Conservation (phyloP, 2,329 filamentous ascomycete species). For the Talaromyces amestolkiae region DNA sequence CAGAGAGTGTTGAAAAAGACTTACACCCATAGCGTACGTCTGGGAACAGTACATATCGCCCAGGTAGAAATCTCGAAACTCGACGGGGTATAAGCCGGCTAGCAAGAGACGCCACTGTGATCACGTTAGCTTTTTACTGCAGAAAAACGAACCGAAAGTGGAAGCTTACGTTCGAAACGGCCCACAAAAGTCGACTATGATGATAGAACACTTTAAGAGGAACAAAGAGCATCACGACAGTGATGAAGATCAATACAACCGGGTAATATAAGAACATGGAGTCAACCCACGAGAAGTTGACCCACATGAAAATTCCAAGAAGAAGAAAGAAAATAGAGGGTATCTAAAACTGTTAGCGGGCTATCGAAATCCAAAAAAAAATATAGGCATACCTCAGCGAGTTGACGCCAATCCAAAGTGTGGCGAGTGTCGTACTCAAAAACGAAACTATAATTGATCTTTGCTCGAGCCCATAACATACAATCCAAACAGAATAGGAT, state of each 20-base stretch:
- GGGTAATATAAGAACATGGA: constrained; percentile 82
- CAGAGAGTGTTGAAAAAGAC: constrained; percentile 36
- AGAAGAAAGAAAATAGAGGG: constrained; percentile 79
- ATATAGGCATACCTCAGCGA: constrained; percentile 60
- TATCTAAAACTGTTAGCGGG: constrained; percentile 50
- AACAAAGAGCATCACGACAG: constrained; percentile 67
- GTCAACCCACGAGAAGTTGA: constrained; percentile 75
- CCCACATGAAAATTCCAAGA: constrained; percentile 75
- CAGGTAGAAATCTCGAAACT: constrained; percentile 95
- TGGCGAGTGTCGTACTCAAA: constrained; percentile 92
- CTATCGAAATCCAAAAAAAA: neutral
- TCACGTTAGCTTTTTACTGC: constrained; percentile 28
- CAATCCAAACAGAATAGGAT: constrained; percentile 83
- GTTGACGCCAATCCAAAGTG: constrained; percentile 82
- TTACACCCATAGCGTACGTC: constrained; percentile 81
- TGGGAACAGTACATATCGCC: constrained; percentile 97
- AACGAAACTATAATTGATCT: constrained; percentile 94
- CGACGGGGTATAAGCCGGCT: constrained; percentile 85
- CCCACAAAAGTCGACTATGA: constrained; percentile 77
- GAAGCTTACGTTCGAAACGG: constrained; percentile 75
- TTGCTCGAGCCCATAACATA: constrained; percentile 74
- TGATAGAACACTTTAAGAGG: constrained; percentile 73
- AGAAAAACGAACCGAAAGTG: neutral
- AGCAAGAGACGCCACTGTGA: constrained; percentile 75
- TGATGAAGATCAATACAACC: constrained; percentile 70